Base-by-base conservation (phyloP, 257 asterid species). In the Dorcoceras hygrometricum region DNA sequence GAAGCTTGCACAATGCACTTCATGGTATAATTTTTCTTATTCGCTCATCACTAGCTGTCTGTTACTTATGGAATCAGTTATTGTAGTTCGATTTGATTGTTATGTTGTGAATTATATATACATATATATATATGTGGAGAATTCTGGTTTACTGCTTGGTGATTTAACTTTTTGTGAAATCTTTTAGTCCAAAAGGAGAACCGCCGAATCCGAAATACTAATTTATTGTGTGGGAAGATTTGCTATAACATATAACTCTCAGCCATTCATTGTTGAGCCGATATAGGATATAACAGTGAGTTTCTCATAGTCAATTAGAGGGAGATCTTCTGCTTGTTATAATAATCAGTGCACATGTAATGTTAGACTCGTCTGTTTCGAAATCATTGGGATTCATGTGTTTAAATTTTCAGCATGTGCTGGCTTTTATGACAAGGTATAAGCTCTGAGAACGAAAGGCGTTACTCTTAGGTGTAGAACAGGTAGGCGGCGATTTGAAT, bases 1-100 rank as follows among this genome's bases (percentile, higher is more conserved):
- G 97, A 60, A 88, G 87, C 85, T 72, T 94, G 89, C 78, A 66
- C 77, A 74, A 39, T 60, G 97, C 97, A 12, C 80, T 94, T 67
- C 97, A 88, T 70, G 97, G 99, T 93, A 82, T 78, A 81, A 6
- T 9, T 55, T 29, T 26, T 11, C 50, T 43, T 18, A 5, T 1
- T 43, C 32, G 60, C 20, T 46, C 2, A n/a, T 39, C 1, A 39
- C 4, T 4, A 0, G 43, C 50, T 3, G n/a, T 43, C 53, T 43
- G 3, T 43, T 43, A 36, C 19, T 16, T 4, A 16, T 43, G 4
- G 20, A 43, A 16, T 14, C 54, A 46, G 16, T 16, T 14, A 16
- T 5, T 46, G 54, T 8, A 46, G 54, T 18, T 16, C 16, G 54
- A 46, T 46, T 46, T 39, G 50, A 39, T 39, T 10, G 50, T 39